Evolutionary conservation across 805 yeast species (phyloP), one percentile per base, ranked within the genome.

Genomic region (Starmerella lactis-condensi): DNA sequence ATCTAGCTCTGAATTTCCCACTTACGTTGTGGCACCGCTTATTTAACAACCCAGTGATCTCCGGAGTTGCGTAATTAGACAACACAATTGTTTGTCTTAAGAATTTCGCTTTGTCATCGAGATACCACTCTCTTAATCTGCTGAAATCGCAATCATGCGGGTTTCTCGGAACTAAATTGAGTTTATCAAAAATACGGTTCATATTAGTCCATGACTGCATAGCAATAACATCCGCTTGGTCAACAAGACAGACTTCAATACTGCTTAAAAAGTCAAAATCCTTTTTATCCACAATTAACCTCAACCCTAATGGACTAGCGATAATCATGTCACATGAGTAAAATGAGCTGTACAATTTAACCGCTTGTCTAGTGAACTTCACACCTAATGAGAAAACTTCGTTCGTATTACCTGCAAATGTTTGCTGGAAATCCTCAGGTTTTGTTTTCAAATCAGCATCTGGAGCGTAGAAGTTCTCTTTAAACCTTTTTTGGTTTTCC

Each of bases 201-300:
- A 89, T 64, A 54, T 85, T 93, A 22, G 75, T 75, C 83, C 95
- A 76, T 47, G 83, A 81, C 54, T 89, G 98, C 76, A 75, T 76
- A 47, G 78, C 76, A 40, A 83, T 61, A 19, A 81, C 77, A 47
- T 82, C 82, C 9, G 89, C 69, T 45, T 77, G 78, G 53, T 89
- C 98, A 24, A 81, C 54, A 13, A 83, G 56, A 30, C 75, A 53
- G 3, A 89, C 52, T 52, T 89, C 98, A 41, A 89, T 78, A 2
- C 95, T 82, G 21, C 91, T 73, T 36, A 89, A 55, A 46, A 82
- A 89, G 51, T 83, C 94, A 34, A 64, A 67, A 42, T 75, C 81
- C 35, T 73, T 60, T 47, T 71, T 68, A 38, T 79, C 92, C 38
- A 82, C 56, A 26, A 83, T 68, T 65, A 81, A 62, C 35, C 75